Percentiles rank a stretch among this genome's conserved stretches.
Evolutionary conservation across 108 stramenopile genomes (phyloP).

Genomic region (Poteriospumella lacustris): DNA sequence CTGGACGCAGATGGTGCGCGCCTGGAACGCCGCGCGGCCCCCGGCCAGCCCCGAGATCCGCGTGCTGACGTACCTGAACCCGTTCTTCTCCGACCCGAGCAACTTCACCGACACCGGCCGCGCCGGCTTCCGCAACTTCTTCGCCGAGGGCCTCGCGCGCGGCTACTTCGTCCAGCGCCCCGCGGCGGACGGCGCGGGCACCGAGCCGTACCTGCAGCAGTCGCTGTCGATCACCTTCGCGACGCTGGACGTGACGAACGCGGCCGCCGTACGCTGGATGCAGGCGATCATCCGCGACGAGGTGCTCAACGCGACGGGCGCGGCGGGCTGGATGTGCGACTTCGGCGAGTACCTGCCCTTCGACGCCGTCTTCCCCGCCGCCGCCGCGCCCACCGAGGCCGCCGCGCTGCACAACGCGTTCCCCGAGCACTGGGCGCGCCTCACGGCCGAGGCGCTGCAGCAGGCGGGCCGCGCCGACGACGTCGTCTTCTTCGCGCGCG

Average conservation of each 20-base stretch:
- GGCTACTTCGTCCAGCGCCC: conserved; percentile 35
- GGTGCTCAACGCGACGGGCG: conserved; percentile 36
- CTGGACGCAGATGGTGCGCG: conserved; percentile 42
- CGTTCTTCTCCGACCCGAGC: conserved; percentile 48
- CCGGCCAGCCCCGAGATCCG: too few relatives aligned
- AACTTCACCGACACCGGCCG: conserved; percentile 43
- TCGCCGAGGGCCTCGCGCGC: conserved; percentile 37
- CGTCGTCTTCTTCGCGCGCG: conserved; percentile 42
- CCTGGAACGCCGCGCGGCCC: conserved; percentile 30
- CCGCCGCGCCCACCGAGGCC: conserved; percentile 6
- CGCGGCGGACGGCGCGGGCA: neutral
- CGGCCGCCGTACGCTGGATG: conserved; percentile 40
- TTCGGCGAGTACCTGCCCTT: conserved; percentile 50
- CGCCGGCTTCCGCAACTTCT: conserved; percentile 52
- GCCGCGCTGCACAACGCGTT: conserved; percentile 43
- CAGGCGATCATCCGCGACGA: conserved; percentile 41
- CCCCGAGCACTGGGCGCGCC: conserved; percentile 50
- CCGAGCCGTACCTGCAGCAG: neutral
- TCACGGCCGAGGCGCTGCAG: conserved; percentile 48
- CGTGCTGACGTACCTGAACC: conserved; percentile 51
- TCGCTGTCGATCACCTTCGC: conserved; percentile 29
- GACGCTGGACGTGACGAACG: conserved; percentile 44
- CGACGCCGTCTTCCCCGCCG: conserved; percentile 26
- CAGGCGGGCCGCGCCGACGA: conserved; percentile 52
- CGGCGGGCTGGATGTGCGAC: conserved; percentile 55